These are phyloP conservation scores for Ilyonectria mors-panacis DNA, from an alignment of 2,329 filamentous ascomycete genomes.

Conservation along the genomic window DNA sequence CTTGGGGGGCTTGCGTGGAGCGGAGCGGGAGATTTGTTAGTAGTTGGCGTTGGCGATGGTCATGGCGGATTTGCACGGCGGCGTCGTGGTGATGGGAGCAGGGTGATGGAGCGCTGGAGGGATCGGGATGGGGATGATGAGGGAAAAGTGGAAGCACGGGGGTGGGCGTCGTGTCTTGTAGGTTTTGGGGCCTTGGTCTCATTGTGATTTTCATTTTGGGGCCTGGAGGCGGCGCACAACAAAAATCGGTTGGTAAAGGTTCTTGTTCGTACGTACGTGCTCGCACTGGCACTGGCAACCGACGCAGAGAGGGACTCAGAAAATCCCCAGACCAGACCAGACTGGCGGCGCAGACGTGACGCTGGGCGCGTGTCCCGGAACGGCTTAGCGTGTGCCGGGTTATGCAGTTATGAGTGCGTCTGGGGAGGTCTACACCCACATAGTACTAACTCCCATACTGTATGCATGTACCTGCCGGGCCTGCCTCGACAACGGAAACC, in stretches of 20 bases:
- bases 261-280: conserved; percentile 42
- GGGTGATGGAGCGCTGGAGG: conserved; percentile 31
- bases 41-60: conserved; percentile 44
- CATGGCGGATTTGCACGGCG: conserved; percentile 43
- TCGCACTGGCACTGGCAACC: conserved; percentile 38
- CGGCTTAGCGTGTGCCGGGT: conserved; percentile 35
- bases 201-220: conserved; percentile 57
- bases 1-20: conserved; percentile 50
- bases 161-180: conserved; percentile 55
- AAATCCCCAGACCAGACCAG: conserved; percentile 43
- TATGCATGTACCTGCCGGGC: conserved; percentile 10
- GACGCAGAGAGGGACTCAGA: conserved; percentile 38
- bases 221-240: conserved; percentile 57
- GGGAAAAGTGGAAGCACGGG: conserved; percentile 46
- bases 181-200: conserved; percentile 56
- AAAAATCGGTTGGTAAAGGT: conserved; percentile 54
- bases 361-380: conserved; percentile 32
- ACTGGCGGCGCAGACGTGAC: conserved; percentile 37
- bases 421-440: not conserved
- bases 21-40: conserved; percentile 45
- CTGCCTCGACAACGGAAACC: not conserved
- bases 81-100: conserved; percentile 46
- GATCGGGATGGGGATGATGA: conserved; percentile 39
- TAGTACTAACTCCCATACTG: not conserved
- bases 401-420: conserved; percentile 37